Percentiles rank a stretch among this genome's conserved stretches.
These are phyloP conservation scores for Aaosphaeria pasadenensis DNA, from an alignment of 2,329 filamentous ascomycete genomes.

Conservation along the genomic window DNA sequence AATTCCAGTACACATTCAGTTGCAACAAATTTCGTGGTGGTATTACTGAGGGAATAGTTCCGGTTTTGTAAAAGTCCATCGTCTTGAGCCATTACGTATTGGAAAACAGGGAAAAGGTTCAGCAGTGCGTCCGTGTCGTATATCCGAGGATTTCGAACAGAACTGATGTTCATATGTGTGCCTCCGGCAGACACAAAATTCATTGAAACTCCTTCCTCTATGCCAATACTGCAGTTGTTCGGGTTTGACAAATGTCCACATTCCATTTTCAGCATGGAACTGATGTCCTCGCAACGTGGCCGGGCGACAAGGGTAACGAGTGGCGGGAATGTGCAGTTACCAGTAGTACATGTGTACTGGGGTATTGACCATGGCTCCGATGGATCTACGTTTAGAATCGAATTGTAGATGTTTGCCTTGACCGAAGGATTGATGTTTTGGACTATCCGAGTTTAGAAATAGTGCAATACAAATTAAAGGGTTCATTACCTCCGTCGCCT, in stretches of 20 bases:
- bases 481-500: too few relatives aligned
- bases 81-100: background rate
- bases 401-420: background rate
- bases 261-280: background rate
- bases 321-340: background rate
- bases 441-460: too few relatives aligned
- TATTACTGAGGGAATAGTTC: background rate
- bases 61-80: background rate
- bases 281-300: background rate
- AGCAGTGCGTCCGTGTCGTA: too few relatives aligned
- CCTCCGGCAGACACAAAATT: background rate
- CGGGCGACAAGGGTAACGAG: background rate
- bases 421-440: too few relatives aligned
- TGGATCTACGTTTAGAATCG: background rate
- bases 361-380: background rate
- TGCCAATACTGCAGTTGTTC: background rate
- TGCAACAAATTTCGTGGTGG: background rate
- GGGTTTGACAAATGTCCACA: background rate
- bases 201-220: background rate
- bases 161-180: background rate
- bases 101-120: background rate
- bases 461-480: too few relatives aligned
- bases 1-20: background rate
- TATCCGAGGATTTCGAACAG: too few relatives aligned
- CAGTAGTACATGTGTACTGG: background rate